Base-by-base conservation (phyloP, 306 rosid species). In the Senna tora region DNA sequence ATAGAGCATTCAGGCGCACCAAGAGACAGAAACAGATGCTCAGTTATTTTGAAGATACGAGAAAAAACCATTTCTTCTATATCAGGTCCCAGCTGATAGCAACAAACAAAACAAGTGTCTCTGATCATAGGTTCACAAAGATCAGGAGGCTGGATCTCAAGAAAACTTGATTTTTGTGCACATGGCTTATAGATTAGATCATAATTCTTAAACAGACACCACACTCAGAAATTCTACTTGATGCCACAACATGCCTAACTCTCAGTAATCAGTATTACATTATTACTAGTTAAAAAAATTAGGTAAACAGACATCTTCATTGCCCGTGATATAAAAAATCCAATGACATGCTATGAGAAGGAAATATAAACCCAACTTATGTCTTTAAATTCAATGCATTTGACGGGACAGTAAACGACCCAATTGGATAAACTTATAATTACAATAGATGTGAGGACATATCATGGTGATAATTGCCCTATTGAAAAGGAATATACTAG, bases 201-300 rank as follows among this genome's bases (percentile, higher is more conserved):
- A 13, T n/a, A 42, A 64, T 39, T 13, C 20, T 21, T 64, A 64
- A 42, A 64, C 22, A 64, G 53, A 21, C 36, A 43, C 53, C 21
- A 21, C 69, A 22, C 4, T 16, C 33, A 20, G 9, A 38, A 11
- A 2, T 6, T 0, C 51, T 19, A 11, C 16, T 16, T 19, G 17
- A 22, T 2, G 38, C 69, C 47, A 64, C 20, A 38, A 62, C 6
- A 21, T 20, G 33, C 59, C 59, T 20, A 53, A 53, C 21, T 53
- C 15, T 53, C 28, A 17, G 7, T 51, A 16, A 7, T 53, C 28
- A 17, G 7, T 51, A 16, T 28, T 51, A 51, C 56, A 17, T 17
- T 51, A 51, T 51, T 19, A 51, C 17, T 16, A 51, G 56, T 9
- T 19, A 25, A 25, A 25, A 25, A 25, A 25, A 25, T 25, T 25